Base-by-base conservation (phyloP, 1,139 yeast species). In the Protomyces pachydermus region DNA sequence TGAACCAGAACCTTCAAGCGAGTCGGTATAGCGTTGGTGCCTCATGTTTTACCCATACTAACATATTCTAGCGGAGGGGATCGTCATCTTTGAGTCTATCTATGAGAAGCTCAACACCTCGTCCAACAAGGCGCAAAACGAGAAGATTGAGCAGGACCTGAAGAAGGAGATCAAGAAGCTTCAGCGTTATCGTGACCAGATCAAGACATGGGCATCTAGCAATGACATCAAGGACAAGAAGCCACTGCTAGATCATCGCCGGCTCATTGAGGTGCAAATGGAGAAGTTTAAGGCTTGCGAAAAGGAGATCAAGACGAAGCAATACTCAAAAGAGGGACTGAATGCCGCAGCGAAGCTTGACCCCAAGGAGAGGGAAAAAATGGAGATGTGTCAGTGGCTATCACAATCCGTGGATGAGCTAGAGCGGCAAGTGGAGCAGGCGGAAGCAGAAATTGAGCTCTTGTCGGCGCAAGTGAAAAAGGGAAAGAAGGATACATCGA, bases 261-360 rank as follows among this genome's bases (percentile, higher is more conserved):
- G 86, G 70, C 79, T 85, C 70, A 93, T 95, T 70, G 97, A 95
- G 75, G 84, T 84, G 73, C 96, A 95, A 65, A 93, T 93, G 99
- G 98, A 95, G 76, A 83, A 93, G 71, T 95, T 95, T 77, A 95
- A 95, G 75, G 93, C 93, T 62, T 88, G 91, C 69, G 99, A 95
- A 75, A 89, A 91, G 77, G 85, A 88, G 70, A 88, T 91, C 84
- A 95, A 95, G 77, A 91, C 96, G 45, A 95, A 95, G 75, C 97
- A 96, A 65, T 95, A 90, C 73, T 87, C 96, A 51, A 90, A 90
- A 73, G 98, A 93, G 76, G 98, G 98, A 0, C 80, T 93, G 69
- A 91, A 88, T 66, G 82, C 86, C 71, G 80, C 83, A 38, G 83
- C 84, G 66, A 80, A 82, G 67, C 77, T 84, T 54, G 96, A 89